Percentiles rank a stretch among this genome's conserved stretches.
phyloP scores from a whole-genome alignment of 768 basidiomycete species.

The Boletus vermiculosoides region DNA sequence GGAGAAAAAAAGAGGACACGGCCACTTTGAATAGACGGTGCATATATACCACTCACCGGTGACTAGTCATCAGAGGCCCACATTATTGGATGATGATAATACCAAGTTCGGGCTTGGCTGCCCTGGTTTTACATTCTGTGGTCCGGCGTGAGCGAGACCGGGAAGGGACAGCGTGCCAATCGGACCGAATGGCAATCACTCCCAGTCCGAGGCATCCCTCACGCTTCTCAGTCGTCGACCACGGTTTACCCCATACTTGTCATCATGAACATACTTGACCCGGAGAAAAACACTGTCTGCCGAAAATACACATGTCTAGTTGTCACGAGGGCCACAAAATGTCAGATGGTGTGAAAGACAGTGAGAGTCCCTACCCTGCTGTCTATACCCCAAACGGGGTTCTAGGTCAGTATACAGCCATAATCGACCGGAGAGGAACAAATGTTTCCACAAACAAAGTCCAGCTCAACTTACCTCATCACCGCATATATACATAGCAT shows the following conservation, averaged over 20 bases:
- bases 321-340: background rate
- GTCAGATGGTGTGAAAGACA: background rate
- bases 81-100: background rate
- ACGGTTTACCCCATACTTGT: background rate
- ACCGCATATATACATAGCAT: background rate
- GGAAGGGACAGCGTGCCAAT: background rate
- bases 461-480: background rate
- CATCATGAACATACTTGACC: background rate
- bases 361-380: background rate
- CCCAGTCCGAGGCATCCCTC: background rate
- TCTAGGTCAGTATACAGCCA: background rate
- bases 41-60: background rate
- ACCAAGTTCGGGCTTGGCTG: background rate
- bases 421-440: background rate
- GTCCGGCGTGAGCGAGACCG: background rate
- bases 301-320: background rate
- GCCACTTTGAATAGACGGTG: no score
- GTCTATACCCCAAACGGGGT: background rate
- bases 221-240: background rate
- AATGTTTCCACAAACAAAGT: no score
- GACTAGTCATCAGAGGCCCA: no score
- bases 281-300: background rate
- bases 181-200: background rate
- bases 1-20: background rate
- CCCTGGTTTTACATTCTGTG: background rate